These are phyloP conservation scores for Daldinia concentrica DNA, from an alignment of 495 filamentous ascomycete species.

Conservation along the genomic window DNA sequence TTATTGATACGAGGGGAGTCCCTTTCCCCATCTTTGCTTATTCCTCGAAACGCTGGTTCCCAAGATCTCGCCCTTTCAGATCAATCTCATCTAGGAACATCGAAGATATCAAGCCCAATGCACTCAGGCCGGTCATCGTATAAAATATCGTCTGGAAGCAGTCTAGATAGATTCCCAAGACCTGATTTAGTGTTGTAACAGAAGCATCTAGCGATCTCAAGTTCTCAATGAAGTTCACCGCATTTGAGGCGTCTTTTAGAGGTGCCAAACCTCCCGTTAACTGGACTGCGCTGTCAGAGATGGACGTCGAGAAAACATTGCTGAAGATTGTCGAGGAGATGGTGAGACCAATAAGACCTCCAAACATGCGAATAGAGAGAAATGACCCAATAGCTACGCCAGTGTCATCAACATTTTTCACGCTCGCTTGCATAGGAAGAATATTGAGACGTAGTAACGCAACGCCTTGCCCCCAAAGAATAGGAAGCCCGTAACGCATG, in stretches of 20 bases:
- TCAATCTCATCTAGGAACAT: neutral
- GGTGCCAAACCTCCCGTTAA: neutral
- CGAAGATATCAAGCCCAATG: neutral
- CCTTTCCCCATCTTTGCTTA: neutral
- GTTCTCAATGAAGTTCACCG: neutral
- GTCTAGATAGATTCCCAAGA: neutral
- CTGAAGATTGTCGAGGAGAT: neutral
- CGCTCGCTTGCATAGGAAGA: neutral
- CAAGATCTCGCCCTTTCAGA: neutral
- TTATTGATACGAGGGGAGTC: neutral
- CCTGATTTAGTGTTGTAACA: neutral
- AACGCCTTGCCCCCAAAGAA: neutral
- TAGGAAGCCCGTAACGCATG: neutral
- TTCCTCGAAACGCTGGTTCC: neutral
- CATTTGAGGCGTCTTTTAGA: neutral
- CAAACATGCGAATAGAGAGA: neutral
- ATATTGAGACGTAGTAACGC: neutral
- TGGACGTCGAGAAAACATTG: neutral
- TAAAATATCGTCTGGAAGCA: neutral
- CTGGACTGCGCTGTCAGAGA: neutral
- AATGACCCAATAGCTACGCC: neutral
- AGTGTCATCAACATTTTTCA: neutral
- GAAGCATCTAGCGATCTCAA: neutral
- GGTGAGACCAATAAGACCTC: neutral
- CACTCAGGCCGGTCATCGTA: neutral